Base-by-base conservation (phyloP, 139 green algal species). In the Cymbomonas tetramitiformis region DNA sequence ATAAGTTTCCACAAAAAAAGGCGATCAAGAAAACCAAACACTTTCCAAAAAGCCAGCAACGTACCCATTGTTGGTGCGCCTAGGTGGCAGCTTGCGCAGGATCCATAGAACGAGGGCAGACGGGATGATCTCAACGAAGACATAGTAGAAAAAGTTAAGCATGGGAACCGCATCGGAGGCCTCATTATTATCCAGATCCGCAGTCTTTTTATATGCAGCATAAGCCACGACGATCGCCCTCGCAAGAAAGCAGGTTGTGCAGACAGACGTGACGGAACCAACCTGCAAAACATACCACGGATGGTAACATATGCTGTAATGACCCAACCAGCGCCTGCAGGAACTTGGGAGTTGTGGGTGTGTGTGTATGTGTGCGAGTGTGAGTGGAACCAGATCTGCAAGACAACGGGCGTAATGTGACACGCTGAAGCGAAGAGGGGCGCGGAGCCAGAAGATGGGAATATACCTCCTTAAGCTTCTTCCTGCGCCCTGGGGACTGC, bases 401-500 rank as follows among this genome's bases (percentile, higher is more conserved):
- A n/a, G n/a, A n/a, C n/a, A n/a, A n/a, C n/a, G n/a, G n/a, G n/a
- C n/a, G n/a, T n/a, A n/a, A n/a, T n/a, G n/a, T n/a, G n/a, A n/a
- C n/a, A n/a, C n/a, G n/a, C n/a, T n/a, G n/a, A n/a, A n/a, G n/a
- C n/a, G n/a, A n/a, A n/a, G n/a, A n/a, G n/a, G n/a, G n/a, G n/a
- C n/a, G n/a, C n/a, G n/a, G n/a, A n/a, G n/a, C n/a, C n/a, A n/a
- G n/a, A n/a, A n/a, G n/a, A n/a, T n/a, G n/a, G n/a, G n/a, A n/a
- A n/a, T n/a, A n/a, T n/a, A n/a, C n/a, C 71, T 98, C 91, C 15
- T 74, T 68, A 64, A 98, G 81, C 86, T 98, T 98, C 76, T 94
- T 95, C 38, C 78, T 67, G 24, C 89, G 71, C 0, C 91, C 91
- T 9, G 79, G 68, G 8, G 70, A 87, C 68, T 97, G 88, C 25